phyloP scores from a whole-genome alignment of 768 basidiomycete species.

The Cystofilobasidium macerans region DNA sequence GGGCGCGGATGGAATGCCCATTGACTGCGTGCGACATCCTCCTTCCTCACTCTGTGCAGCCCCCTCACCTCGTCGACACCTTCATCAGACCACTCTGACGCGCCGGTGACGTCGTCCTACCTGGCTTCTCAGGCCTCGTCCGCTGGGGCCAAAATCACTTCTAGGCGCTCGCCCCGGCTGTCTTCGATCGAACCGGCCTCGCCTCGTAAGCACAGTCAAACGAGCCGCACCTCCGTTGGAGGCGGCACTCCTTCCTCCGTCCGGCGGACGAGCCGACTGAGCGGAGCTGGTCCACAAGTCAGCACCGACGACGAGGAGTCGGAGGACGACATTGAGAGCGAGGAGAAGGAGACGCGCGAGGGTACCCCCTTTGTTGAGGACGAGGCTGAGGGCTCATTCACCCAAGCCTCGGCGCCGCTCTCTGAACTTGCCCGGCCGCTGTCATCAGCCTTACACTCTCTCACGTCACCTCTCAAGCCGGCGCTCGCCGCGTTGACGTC shows the following conservation, averaged over 20 bases:
- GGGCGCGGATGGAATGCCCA: too few relatives aligned
- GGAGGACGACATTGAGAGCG: neutral
- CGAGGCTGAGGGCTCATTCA: neutral
- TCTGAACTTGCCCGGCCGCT: neutral
- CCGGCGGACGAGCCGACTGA: too few relatives aligned
- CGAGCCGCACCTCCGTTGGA: too few relatives aligned
- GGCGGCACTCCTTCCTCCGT: neutral
- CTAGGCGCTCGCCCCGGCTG: neutral
- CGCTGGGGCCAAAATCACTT: too few relatives aligned
- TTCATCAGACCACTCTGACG: too few relatives aligned
- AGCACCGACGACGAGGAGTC: slow-evolving; percentile 3
- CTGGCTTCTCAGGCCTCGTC: too few relatives aligned
- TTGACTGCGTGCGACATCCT: too few relatives aligned
- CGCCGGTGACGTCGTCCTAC: too few relatives aligned
- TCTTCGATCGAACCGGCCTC: neutral
- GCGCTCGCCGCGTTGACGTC: neutral
- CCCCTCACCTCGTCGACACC: too few relatives aligned
- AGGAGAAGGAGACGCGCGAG: neutral
- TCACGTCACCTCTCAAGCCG: neutral
- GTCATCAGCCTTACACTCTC: neutral
- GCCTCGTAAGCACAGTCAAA: too few relatives aligned
- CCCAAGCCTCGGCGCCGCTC: neutral
- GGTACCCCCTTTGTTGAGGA: neutral
- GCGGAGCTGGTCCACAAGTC: neutral
- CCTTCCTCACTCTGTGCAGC: too few relatives aligned